Evolutionary conservation across 176 grass and related monocot genomes (phyloP), one percentile per base, ranked within the genome.

Genomic region (Ananas comosus): DNA sequence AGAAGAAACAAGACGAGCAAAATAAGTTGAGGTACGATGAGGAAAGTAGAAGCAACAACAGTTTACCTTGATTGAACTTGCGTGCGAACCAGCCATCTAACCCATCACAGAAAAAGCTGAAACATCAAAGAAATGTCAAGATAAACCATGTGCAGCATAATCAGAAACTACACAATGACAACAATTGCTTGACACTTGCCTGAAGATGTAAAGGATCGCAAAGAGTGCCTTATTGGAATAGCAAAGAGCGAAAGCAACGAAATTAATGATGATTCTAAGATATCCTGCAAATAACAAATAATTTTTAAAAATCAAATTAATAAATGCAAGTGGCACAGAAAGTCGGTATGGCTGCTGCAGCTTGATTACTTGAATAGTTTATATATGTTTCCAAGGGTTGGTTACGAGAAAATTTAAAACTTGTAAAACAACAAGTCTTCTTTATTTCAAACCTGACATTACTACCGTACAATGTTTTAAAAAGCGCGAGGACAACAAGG

Each of bases 191-290:
- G 49, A 64, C 0, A 74, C 17, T 68, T 49, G 83, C 89, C 93
- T 97, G 71, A 90, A 76, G 65, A 97, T 89, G 76, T 97, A 97
- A 29, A 97, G 74, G 56, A 97, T 75, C 28, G 93, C 84, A 85
- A 92, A 97, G 49, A 97, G 74, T 33, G 48, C 57, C 75, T 81
- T 92, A 54, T 97, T 70, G 10, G 81, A 81, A 72, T 81, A 81
- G 71, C 86, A 97, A 57, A 85, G 64, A 54, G 77, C 79, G 87
- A 97, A 92, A 75, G 89, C 93, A 69, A 89, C 71, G 70, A 78
- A 85, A 71, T 97, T 97, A 74, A 97, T 79, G 64, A 97, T 87
- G 74, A 97, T 76, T 70, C 93, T 92, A 66, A 97, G 76, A 76
- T 97, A 97, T 29, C 86, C 93, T 92, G 77, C 18, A 73, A 7